Evolutionary conservation across 352 stramenopile species (phyloP), one percentile per base, ranked within the genome.

Genomic region (Heterotrichella gracilis): DNA sequence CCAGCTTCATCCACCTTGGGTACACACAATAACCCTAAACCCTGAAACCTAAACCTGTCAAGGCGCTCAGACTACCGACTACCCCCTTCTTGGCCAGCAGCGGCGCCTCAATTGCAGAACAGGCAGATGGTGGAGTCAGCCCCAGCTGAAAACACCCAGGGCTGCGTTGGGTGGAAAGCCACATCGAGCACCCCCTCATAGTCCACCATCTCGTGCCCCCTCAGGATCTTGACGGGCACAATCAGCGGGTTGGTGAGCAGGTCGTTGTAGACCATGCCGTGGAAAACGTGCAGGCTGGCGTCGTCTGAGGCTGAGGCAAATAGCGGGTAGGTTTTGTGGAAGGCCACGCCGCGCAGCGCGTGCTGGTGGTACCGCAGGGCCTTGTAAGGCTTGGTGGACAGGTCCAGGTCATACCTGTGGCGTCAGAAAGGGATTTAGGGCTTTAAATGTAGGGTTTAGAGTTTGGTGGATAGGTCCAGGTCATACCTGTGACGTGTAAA

Each of bases 351-450:
- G 25, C 92, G 84, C 25, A 97, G 81, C 2, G 89, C 92, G 74
- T 94, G 91, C 74, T 95, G 85, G 78, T 97, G 90, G 77, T 97
- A 98, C 74, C 95, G 95, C 71, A 98, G 81, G 39, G 89, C 96
- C 79, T 97, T 97, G 83, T 92, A 99, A 40, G 93, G 90, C 70
- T 83, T 95, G 42, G 83, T 90, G 13, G 85, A 89, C 25, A 99
- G 76, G 76, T 99, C 93, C 42, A 98, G 77, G 76, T 99, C 93
- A 79, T 98, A 98, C n/a, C n/a, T n/a, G n/a, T n/a, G n/a, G n/a
- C n/a, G n/a, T n/a, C n/a, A n/a, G n/a, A n/a, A n/a, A n/a, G n/a
- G n/a, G n/a, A n/a, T n/a, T n/a, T n/a, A n/a, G n/a, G n/a, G n/a
- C n/a, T n/a, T n/a, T n/a, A n/a, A n/a, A n/a, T n/a, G n/a, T n/a